A percentile compares a stretch with the other conserved stretches of the same genome.
Evolutionary conservation across 768 basidiomycete species (phyloP).

Genomic region (Serendipita sp.): DNA sequence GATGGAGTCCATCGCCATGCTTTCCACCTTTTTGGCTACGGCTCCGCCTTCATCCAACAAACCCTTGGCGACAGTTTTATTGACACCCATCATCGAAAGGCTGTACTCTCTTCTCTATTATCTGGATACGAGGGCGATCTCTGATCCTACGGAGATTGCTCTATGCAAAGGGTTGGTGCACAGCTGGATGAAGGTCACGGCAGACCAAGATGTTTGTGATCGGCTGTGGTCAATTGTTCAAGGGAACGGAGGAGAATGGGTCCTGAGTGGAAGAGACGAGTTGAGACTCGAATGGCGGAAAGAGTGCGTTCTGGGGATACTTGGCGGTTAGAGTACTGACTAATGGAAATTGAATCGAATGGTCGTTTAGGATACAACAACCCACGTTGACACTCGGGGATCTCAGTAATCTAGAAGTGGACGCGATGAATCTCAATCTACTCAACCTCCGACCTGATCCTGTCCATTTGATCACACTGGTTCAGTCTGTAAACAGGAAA

Average conservation of each 20-base stretch:
- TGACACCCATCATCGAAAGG: not conserved
- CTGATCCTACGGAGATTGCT: not conserved
- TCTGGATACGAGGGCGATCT: not conserved
- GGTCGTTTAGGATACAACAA: slow-evolving; percentile 28
- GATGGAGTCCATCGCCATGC: not conserved
- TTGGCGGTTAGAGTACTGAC: not conserved
- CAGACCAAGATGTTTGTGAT: slow-evolving; percentile 32
- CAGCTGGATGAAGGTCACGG: slow-evolving; percentile 62
- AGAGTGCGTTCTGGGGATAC: slow-evolving; percentile 24
- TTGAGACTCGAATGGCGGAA: slow-evolving; percentile 23
- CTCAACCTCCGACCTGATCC: slow-evolving; percentile 68
- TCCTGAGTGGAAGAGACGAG: slow-evolving; percentile 34
- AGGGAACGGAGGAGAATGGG: slow-evolving; percentile 38
- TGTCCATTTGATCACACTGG: slow-evolving; percentile 42
- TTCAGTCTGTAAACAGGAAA: slow-evolving; percentile 47
- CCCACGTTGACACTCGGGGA: slow-evolving; percentile 24
- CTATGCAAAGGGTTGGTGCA: slow-evolving; percentile 33
- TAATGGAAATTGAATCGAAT: slow-evolving; percentile 16
- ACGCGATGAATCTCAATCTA: slow-evolving; percentile 36
- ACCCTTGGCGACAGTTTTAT: not conserved
- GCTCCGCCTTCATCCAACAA: not conserved
- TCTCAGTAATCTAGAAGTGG: slow-evolving; percentile 24
- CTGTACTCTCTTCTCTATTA: not conserved
- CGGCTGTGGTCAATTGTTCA: slow-evolving; percentile 45
- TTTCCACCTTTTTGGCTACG: not conserved